Percentiles rank a stretch among this genome's conserved stretches.
Conservation (phyloP, 257 asterid species). For the Ehretia macrophylla region DNA sequence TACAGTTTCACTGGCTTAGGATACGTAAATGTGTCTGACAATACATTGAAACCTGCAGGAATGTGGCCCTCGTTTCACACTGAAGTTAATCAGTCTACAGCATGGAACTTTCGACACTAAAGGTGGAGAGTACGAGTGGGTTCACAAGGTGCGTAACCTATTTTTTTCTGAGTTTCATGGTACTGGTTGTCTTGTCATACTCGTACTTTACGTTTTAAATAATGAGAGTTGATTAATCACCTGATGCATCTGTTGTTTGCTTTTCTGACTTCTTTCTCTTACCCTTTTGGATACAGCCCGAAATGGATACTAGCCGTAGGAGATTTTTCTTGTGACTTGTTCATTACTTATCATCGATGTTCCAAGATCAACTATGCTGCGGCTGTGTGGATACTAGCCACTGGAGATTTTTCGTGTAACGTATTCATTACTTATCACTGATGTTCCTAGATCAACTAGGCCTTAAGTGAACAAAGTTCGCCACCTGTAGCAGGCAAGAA, state of each 20-base stretch:
- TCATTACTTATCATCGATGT: neutral
- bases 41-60: constrained; percentile 43
- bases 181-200: neutral
- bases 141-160: constrained; percentile 62
- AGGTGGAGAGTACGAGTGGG: constrained; percentile 97
- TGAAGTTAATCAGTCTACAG: constrained; percentile 81
- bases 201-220: neutral
- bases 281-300: constrained; percentile 49
- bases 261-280: neutral
- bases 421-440: neutral
- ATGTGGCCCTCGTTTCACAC: constrained; percentile 90
- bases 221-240: neutral
- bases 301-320: constrained; percentile 94
- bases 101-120: constrained; percentile 89
- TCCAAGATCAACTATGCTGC: neutral
- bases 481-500: too few species aligned
- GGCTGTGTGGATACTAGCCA: constrained; percentile 98
- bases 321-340: constrained; percentile 62
- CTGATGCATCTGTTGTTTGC: constrained; percentile 2
- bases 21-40: neutral
- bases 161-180: neutral
- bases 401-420: constrained; percentile 75
- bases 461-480: too few species aligned
- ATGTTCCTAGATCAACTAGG: neutral
- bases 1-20: neutral